phyloP scores from a whole-genome alignment of 768 basidiomycete genomes.

The Hygrophorus pudorinus region DNA sequence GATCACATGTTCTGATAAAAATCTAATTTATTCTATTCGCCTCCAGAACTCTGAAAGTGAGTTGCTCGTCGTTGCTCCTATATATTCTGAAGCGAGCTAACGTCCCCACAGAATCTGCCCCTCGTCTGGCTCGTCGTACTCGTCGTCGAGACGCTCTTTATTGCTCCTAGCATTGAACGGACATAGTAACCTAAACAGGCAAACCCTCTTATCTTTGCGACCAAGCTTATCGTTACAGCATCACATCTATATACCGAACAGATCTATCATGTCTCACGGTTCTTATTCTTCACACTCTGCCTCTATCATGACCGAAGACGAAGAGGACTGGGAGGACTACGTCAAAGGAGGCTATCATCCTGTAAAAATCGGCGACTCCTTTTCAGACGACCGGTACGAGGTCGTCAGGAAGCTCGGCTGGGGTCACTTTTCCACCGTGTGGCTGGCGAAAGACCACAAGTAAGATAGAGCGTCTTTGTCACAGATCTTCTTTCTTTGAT shows the following conservation, averaged over 20 bases:
- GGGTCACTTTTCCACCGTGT: slow-evolving; percentile 93
- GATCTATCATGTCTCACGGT: slow-evolving; percentile 43
- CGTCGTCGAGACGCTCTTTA: too few relatives aligned
- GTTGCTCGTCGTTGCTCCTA: too few relatives aligned
- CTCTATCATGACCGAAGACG: slow-evolving; percentile 83
- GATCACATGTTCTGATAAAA: too few relatives aligned
- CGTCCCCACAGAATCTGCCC: too few relatives aligned
- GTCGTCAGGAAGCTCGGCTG: slow-evolving; percentile 94
- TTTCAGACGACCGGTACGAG: slow-evolving; percentile 78
- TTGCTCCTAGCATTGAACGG: too few relatives aligned
- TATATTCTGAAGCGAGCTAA: too few relatives aligned
- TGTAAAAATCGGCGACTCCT: slow-evolving; percentile 89
- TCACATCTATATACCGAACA: neutral
- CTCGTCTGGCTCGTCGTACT: too few relatives aligned
- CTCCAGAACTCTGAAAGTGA: too few relatives aligned
- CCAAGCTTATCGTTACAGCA: neutral
- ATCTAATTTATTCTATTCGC: too few relatives aligned
- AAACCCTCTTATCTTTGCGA: neutral
- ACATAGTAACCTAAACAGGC: neutral
- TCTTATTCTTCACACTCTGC: slow-evolving; percentile 63
- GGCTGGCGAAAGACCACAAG: slow-evolving; percentile 81
- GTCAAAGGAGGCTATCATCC: slow-evolving; percentile 80
- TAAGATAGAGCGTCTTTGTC: slow-evolving; percentile 17
- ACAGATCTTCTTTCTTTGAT: slow-evolving; percentile 3
- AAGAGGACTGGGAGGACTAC: slow-evolving; percentile 88